A percentile compares a stretch with the other conserved stretches of the same genome.
These are phyloP conservation scores for Candida ovalis DNA, from an alignment of 805 yeast genomes.

Conservation along the genomic window DNA sequence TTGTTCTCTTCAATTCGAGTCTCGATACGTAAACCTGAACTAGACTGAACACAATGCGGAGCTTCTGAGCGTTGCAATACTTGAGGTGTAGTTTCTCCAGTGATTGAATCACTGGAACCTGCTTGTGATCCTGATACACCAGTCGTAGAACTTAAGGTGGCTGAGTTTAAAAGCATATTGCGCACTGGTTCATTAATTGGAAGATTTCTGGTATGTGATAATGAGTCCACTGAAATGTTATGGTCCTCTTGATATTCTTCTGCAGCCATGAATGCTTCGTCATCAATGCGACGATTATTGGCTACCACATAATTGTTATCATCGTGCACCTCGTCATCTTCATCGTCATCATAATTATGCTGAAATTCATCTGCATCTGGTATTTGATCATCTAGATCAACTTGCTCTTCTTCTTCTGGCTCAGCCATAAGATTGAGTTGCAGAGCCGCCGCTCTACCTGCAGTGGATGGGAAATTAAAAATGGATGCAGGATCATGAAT, in stretches of 20 bases:
- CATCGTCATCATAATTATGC: conserved; percentile 27
- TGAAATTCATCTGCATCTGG: conserved; percentile 39
- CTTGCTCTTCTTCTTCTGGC: not conserved
- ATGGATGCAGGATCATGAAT: not conserved
- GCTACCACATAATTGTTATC: conserved; percentile 5
- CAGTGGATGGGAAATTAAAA: conserved; percentile 1
- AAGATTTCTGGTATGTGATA: conserved; percentile 5
- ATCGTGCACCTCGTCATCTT: conserved; percentile 8
- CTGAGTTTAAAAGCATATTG: conserved; percentile 9
- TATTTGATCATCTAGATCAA: conserved; percentile 45
- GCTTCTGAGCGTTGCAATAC: conserved; percentile 10
- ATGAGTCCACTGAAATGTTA: conserved; percentile 24
- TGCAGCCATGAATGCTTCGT: conserved; percentile 33
- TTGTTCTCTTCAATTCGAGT: conserved; percentile 11
- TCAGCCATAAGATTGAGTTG: not conserved
- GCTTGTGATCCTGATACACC: conserved; percentile 1
- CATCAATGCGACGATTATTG: conserved; percentile 4
- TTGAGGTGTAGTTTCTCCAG: conserved; percentile 17
- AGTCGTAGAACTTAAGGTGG: conserved; percentile 2
- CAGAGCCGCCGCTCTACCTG: not conserved
- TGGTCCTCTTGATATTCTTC: conserved; percentile 37
- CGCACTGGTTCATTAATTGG: not conserved
- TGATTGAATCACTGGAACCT: conserved; percentile 1
- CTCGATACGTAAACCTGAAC: conserved; percentile 14
- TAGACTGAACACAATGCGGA: conserved; percentile 9